These are phyloP conservation scores for Vitis hybrid DNA, from an alignment of 177 flowering plant species.

Conservation along the genomic window DNA sequence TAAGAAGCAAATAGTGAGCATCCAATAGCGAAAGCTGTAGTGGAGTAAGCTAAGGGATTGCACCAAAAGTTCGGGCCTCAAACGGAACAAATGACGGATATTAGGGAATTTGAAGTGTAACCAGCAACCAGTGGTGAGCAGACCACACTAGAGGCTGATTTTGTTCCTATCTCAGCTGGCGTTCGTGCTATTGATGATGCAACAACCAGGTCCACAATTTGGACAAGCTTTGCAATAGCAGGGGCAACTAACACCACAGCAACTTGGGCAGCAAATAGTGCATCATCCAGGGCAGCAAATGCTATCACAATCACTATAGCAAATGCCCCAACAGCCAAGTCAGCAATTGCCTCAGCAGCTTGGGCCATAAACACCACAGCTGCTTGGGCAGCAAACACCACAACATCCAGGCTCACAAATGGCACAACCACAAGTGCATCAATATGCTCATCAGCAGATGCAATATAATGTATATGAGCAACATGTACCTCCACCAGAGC, in stretches of 20 bases:
- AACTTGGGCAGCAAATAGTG: constrained; percentile 20
- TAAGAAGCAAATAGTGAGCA: no score
- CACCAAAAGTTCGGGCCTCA: no score
- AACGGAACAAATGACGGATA: no score
- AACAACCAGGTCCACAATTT: constrained; percentile 31
- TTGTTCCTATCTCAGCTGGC: no score
- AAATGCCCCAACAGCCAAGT: constrained; percentile 20
- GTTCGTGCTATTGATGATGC: not conserved
- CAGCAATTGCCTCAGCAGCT: constrained; percentile 25
- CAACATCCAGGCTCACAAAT: constrained; percentile 33
- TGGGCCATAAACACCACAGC: constrained; percentile 20
- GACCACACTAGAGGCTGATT: no score
- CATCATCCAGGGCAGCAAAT: constrained; percentile 38
- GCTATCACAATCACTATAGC: constrained; percentile 35
- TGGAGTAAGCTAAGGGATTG: no score
- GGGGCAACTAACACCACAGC: constrained; percentile 19
- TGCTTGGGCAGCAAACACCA: constrained; percentile 29
- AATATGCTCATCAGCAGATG: constrained; percentile 37
- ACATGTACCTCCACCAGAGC: constrained; percentile 31
- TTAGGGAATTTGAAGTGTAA: no score
- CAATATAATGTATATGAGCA: constrained; percentile 54
- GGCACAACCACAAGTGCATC: constrained; percentile 47
- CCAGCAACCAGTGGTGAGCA: no score
- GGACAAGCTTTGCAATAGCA: constrained; percentile 30
- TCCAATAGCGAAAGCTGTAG: no score